Base-by-base conservation (phyloP, 2,329 filamentous ascomycete species). In the Davidsoniella eucalypti region DNA sequence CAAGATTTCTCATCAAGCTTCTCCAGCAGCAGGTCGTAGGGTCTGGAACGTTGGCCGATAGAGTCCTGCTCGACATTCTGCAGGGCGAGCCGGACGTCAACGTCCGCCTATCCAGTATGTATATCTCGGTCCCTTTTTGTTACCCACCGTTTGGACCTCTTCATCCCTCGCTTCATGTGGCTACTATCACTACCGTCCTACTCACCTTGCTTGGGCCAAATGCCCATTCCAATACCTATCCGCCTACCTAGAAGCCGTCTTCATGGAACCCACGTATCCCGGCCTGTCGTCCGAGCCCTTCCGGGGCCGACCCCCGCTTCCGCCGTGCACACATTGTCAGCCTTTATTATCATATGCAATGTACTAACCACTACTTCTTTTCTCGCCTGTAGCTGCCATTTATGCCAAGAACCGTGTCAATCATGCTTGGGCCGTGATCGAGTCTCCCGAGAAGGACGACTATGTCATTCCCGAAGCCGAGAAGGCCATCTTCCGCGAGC, bases 381-480 rank as follows among this genome's bases (percentile, higher is more conserved):
- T 57, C 52, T 50, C 44, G 6, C 14, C 44, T 49, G 54, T 65
- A 95, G 90, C 87, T 61, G 88, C 90, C 62, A 86, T 98, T 59
- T 98, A 96, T 69, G 79, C 96, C 64, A 98, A 98, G 71, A 96
- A 98, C 69, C 84, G 88, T 63, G 84, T 96, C 64, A 90, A 84
- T 65, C 84, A 88, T 63, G 87, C 86, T 60, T 98, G 92, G 92
- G 76, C 82, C 51, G 79, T 77, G 55, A 73, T 75, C 61, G 85
- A 93, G 57, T 83, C 90, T 57, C 80, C 75, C 61, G 53, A 47
- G 18, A 76, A 80, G 55, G 75, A 77, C 60, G 80, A 83, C 59
- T 79, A 78, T 58, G 70, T 81, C 58, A 92, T 94, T 67, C 75
- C 84, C 58, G 90, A 96, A 62, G 80, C 84, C 54, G 92, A 95